phyloP scores from a whole-genome alignment of 1,284 basidiomycete species.

The Schizopora paradoxa region DNA sequence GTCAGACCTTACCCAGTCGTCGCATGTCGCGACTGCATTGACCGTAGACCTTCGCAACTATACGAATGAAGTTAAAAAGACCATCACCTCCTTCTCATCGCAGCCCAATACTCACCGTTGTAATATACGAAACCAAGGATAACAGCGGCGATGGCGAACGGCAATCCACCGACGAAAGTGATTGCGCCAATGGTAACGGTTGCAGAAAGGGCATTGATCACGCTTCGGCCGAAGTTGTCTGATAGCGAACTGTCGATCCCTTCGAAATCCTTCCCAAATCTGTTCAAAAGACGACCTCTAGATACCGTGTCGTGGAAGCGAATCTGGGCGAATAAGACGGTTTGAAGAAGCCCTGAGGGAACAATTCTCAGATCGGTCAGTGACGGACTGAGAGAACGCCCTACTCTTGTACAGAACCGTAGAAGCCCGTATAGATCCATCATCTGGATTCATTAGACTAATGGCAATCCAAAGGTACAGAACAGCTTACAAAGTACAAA shows the following conservation, averaged over 20 bases:
- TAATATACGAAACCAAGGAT: conserved; percentile 65
- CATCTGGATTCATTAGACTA: conserved; percentile 34
- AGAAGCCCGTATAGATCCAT: conserved; percentile 67
- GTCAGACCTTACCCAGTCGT: conserved; percentile 53
- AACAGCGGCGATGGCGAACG: conserved; percentile 60
- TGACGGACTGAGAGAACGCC: conserved; percentile 28
- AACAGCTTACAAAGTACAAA: conserved; percentile 55
- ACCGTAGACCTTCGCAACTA: conserved; percentile 66
- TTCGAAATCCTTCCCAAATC: conserved; percentile 94
- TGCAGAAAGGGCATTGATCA: conserved; percentile 54
- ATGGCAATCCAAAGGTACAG: conserved; percentile 7
- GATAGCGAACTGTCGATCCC: conserved; percentile 83
- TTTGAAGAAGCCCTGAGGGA: conserved; percentile 66
- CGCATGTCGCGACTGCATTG: conserved; percentile 89
- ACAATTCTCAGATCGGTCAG: background rate
- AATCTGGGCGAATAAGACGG: conserved; percentile 85
- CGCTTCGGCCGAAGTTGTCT: conserved; percentile 80
- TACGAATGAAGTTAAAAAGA: conserved; percentile 17
- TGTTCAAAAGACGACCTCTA: conserved; percentile 79
- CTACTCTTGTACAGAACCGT: conserved; percentile 64
- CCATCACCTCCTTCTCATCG: too few species aligned
- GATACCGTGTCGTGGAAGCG: conserved; percentile 93
- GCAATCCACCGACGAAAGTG: conserved; percentile 72
- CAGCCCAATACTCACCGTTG: conserved; percentile 46
- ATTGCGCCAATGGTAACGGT: conserved; percentile 74